Base-by-base conservation (phyloP, 2,329 filamentous ascomycete genomes). In the Sporothrix inflata region DNA sequence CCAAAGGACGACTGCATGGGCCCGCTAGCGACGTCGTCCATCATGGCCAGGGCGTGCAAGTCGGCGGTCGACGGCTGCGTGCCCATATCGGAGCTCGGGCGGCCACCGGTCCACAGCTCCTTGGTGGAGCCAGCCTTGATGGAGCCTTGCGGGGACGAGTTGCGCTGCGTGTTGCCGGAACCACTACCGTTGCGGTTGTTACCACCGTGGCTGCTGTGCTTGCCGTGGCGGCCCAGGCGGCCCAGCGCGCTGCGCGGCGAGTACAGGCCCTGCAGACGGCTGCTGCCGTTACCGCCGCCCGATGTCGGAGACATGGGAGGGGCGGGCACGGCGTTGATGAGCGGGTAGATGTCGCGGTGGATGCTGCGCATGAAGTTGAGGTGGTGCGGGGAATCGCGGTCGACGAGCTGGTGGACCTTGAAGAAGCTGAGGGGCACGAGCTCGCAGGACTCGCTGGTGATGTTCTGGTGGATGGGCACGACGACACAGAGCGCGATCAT, bases 401-500 rank as follows among this genome's bases (percentile, higher is more conserved):
- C 55, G 30, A 72, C 71, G 45, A 75, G 53, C 67, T 75, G 74
- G 70, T 77, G 75, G 21, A 82, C 80, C 69, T 83, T 84, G 80
- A 88, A 88, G 61, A 88, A 84, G 19, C 80, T 82, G 49, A 88
- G 79, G 0, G 87, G 85, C 1, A 82, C 81, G 72, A 87, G 86
- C 47, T 80, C 79, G 70, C 85, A 81, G 65, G 83, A 81, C n/a
- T 82, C 80, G 53, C 83, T 82, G 0, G 81, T 78, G 9, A 83
- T 78, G 61, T 82, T 81, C 21, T 81, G 82, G 72, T 87, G 84
- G 34, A 88, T 83, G 5, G 83, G 83, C 49, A 84, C 82, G 68
- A 88, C 82, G 30, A 84, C 80, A 65, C 83, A 83, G 77, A 88
- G 86, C 3, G 83, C 76, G 38, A 83, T 79, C 67, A 83, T 76